Evolutionary conservation across 148 eudicot species (phyloP).

Genomic region (Amaranthus hypochondriacus): DNA sequence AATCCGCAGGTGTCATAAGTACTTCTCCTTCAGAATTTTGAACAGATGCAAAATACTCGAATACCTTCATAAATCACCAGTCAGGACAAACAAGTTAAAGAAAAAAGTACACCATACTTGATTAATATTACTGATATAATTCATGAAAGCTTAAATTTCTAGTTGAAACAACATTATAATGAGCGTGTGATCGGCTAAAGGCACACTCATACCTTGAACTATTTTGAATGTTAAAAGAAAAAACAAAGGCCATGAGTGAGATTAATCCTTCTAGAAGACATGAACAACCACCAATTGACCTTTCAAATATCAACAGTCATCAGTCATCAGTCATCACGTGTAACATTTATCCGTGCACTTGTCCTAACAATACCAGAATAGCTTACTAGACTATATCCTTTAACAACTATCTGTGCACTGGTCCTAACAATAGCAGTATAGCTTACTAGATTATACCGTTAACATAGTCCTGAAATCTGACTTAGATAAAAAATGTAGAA

Average conservation of each 20-base stretch:
- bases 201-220: not conserved
- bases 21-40: slow-evolving; percentile 40
- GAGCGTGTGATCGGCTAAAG: not conserved
- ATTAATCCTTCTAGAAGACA: not conserved
- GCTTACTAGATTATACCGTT: not conserved
- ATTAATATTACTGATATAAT: not conserved
- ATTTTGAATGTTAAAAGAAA: not conserved
- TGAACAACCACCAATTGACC: not conserved
- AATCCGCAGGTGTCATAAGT: slow-evolving; percentile 64
- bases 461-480: not conserved
- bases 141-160: slow-evolving; percentile 1
- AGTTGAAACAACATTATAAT: not conserved
- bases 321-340: not conserved
- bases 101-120: not conserved
- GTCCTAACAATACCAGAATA: not conserved
- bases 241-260: not conserved
- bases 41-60: slow-evolving; percentile 57
- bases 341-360: not conserved
- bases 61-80: slow-evolving; percentile 28
- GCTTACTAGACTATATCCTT: not conserved
- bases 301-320: not conserved
- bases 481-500: not conserved
- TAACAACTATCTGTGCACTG: not conserved
- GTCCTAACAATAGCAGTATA: not conserved
- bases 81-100: not conserved